phyloP scores from a whole-genome alignment of 805 yeast species.

The Kodamaea lidongshanica region DNA sequence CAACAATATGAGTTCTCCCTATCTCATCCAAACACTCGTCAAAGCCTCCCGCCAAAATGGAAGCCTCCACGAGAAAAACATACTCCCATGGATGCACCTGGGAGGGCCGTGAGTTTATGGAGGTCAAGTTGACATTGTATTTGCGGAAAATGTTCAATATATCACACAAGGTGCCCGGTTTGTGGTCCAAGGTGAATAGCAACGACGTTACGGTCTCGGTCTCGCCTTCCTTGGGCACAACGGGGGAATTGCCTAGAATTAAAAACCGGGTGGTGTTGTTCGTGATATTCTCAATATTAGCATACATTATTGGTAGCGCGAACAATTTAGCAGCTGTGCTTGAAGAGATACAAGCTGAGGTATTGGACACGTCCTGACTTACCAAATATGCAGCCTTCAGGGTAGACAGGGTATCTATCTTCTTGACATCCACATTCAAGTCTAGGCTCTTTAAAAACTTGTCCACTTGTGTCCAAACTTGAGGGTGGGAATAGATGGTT shows the following conservation, averaged over 20 bases:
- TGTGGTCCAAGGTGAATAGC: constrained; percentile 57
- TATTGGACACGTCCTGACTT: constrained; percentile 24
- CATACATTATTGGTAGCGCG: constrained; percentile 46
- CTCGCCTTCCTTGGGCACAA: constrained; percentile 5
- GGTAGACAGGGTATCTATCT: constrained; percentile 70
- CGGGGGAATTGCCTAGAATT: constrained; percentile 42
- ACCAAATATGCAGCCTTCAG: constrained; percentile 77
- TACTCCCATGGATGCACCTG: constrained; percentile 67
- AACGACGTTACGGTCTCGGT: constrained; percentile 42
- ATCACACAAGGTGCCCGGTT: constrained; percentile 70
- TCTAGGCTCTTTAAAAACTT: constrained; percentile 40
- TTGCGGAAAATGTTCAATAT: constrained; percentile 54
- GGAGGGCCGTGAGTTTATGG: constrained; percentile 76
- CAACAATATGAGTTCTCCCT: constrained; percentile 43
- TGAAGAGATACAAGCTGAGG: constrained; percentile 70
- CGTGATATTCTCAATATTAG: constrained; percentile 61
- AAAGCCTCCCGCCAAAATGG: constrained; percentile 33
- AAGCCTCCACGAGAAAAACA: constrained; percentile 72
- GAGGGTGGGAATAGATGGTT: constrained; percentile 85
- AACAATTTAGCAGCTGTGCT: constrained; percentile 57
- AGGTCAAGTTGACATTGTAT: constrained; percentile 55
- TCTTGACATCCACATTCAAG: constrained; percentile 32
- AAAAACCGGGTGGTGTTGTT: constrained; percentile 85
- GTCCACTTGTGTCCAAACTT: constrained; percentile 92
- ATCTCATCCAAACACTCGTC: constrained; percentile 38